Conservation (phyloP, 2,329 filamentous ascomycete species). For the Penicillium sp. region DNA sequence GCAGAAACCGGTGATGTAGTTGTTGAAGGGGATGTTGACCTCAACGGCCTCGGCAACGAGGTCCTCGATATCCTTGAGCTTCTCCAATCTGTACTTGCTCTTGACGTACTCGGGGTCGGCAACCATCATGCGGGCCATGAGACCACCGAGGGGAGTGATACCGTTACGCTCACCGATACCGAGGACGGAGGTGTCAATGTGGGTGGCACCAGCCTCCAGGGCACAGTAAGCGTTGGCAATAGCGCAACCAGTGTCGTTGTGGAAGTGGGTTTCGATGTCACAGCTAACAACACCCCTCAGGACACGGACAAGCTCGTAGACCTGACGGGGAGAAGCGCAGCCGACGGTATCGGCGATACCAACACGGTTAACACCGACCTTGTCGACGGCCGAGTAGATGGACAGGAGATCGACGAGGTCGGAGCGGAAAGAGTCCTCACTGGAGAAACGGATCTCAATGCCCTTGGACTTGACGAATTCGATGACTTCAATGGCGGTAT, state of each 20-base stretch:
- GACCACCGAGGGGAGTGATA: constrained; percentile 48
- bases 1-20: constrained; percentile 70
- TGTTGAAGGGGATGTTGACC: constrained; percentile 80
- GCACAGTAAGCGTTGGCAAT: constrained; percentile 82
- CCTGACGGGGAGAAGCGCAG: constrained; percentile 72
- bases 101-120: constrained; percentile 74
- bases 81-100: constrained; percentile 78
- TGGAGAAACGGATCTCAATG: constrained; percentile 70
- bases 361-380: constrained; percentile 73
- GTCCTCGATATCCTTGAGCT: constrained; percentile 81
- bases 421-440: constrained; percentile 78
- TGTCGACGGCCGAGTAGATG: constrained; percentile 74
- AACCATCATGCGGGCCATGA: constrained; percentile 70
- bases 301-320: constrained; percentile 79
- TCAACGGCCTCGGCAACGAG: constrained; percentile 71
- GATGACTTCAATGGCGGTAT: constrained; percentile 76
- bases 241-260: constrained; percentile 86
- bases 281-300: constrained; percentile 65
- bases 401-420: constrained; percentile 75
- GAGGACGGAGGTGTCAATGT: constrained; percentile 69
- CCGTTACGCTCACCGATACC: constrained; percentile 83
- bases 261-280: constrained; percentile 80
- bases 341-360: constrained; percentile 91
- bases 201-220: constrained; percentile 69
- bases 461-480: constrained; percentile 76